Conservation (phyloP, 176 grass and related monocot genomes). For the Triticum aestivum region DNA sequence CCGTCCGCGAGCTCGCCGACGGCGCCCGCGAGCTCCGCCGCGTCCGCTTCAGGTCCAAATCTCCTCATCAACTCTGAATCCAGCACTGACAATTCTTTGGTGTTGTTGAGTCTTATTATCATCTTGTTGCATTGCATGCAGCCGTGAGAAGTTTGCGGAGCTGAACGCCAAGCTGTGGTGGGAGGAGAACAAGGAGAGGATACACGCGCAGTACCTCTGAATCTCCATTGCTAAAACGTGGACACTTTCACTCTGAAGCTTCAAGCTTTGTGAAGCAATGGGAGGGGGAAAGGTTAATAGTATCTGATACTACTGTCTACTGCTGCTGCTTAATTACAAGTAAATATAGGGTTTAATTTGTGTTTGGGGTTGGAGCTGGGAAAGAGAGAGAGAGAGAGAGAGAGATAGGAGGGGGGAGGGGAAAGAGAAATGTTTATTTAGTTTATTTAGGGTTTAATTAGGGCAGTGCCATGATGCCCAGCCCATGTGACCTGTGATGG, state of each 20-base stretch:
- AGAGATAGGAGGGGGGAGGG: not conserved
- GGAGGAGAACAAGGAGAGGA: constrained; percentile 91
- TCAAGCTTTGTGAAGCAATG: constrained; percentile 6
- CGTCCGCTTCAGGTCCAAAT: constrained; percentile 67
- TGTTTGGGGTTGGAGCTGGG: constrained; percentile 31
- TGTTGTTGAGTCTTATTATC: too few species aligned
- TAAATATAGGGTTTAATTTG: constrained; percentile 6
- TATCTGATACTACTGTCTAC: constrained; percentile 4
- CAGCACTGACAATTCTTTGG: too few species aligned
- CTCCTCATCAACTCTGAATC: too few species aligned
- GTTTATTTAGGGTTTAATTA: not conserved
- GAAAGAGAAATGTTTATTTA: constrained; percentile 4
- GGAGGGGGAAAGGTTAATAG: not conserved
- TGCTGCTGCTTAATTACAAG: constrained; percentile 24
- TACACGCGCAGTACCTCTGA: constrained; percentile 59
- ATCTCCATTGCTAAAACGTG: too few species aligned
- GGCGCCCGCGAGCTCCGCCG: constrained; percentile 73
- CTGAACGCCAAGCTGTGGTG: constrained; percentile 79
- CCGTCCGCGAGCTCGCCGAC: constrained; percentile 66
- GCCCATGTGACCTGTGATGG: constrained; percentile 22
- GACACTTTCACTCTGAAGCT: not conserved
- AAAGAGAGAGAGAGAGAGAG: constrained; percentile 27
- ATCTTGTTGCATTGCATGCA: constrained; percentile 8
- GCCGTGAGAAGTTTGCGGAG: constrained; percentile 76
- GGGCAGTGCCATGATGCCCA: not conserved